Evolutionary conservation across 2,329 filamentous ascomycete species (phyloP).

Genomic region (Ambrosiella beaveri): DNA sequence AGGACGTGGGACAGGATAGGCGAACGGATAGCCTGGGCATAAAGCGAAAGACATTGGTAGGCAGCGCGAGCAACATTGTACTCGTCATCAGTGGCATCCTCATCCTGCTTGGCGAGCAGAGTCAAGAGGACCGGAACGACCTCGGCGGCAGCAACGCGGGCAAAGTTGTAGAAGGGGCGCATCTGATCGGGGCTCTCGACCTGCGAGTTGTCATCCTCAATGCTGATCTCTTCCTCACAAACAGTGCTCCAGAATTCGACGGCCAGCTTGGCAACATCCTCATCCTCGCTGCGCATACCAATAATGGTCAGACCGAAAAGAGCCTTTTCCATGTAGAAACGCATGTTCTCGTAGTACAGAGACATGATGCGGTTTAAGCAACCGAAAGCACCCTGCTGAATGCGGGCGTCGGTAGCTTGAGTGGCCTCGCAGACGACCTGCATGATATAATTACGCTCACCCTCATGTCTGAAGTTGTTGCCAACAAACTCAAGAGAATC

Average conservation of each 20-base stretch:
- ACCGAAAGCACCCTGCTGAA: slow-evolving; percentile 91
- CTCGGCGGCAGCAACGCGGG: slow-evolving; percentile 77
- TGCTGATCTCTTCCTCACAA: slow-evolving; percentile 93
- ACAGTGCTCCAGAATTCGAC: slow-evolving; percentile 99
- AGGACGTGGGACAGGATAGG: slow-evolving; percentile 77
- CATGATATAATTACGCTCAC: slow-evolving; percentile 99
- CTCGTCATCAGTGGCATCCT: slow-evolving; percentile 90
- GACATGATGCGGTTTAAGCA: slow-evolving; percentile 98
- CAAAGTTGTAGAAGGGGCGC: slow-evolving; percentile 90
- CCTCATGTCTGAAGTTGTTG: slow-evolving; percentile 98
- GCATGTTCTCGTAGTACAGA: slow-evolving; percentile 98
- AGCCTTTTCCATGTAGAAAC: slow-evolving; percentile 99
- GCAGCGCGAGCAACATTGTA: slow-evolving; percentile 92
- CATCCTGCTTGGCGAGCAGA: slow-evolving; percentile 89
- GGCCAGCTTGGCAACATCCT: slow-evolving; percentile 93
- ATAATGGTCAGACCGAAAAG: slow-evolving; percentile 93
- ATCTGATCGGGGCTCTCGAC: slow-evolving; percentile 65
- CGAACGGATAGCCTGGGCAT: slow-evolving; percentile 75
- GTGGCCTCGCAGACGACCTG: slow-evolving; percentile 98
- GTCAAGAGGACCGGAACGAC: slow-evolving; percentile 82
- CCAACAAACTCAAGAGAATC: slow-evolving; percentile 96
- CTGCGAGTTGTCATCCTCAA: slow-evolving; percentile 76
- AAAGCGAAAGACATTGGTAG: slow-evolving; percentile 92
- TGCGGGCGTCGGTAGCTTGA: slow-evolving; percentile 74
- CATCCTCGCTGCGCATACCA: slow-evolving; percentile 95